Evolutionary conservation across 495 filamentous ascomycete species (phyloP), one percentile per base, ranked within the genome.

Genomic region (Aspergillus campestris): DNA sequence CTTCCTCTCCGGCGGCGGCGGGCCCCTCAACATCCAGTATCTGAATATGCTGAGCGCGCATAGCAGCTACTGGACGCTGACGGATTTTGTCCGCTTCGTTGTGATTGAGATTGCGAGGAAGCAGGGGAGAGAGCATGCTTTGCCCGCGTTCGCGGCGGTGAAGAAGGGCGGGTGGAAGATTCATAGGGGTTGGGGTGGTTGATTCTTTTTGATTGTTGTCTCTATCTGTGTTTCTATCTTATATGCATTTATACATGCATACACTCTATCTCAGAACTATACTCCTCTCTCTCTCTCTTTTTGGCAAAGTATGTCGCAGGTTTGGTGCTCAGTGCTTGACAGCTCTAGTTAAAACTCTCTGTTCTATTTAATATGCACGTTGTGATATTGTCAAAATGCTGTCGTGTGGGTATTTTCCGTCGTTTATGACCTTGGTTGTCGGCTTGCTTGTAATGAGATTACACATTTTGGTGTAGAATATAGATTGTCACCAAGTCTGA

Each of bases 1-100:
- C 56, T 94, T 80, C 48, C 64, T 98, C 3, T 78, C 78, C 35
- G 86, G 86, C 35, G 85, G 86, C 0, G 80, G 84, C 14, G 87
- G 91, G 0, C 77, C 89, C 4, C 70, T 97, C 27, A 90, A 94
- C 64, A 86, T 95, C 42, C 90, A 96, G 70, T 98, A 98, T 60
- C 62, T 96, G 4, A 95, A 94, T 51, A 98, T 98, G 91, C 64
- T 98, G 47, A 86, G 88, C 45, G 92, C 92, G n/a, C 92, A 98
- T 64, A 89, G 86, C 46, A 87, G 84, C 49, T 98, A 98, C 56
- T 97, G 92, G 92, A 76, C 77, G 8, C 79, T 83, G 51, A 73
- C 75, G 45, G 92, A 97, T 59, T 87, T 97, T 64, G 80, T 92
- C 18, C 67, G 90, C 32, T 81, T 97, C 58, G 58, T 96, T 42